Evolutionary conservation across 495 filamentous ascomycete species (phyloP).

Genomic region (Pyronema omphalodes): DNA sequence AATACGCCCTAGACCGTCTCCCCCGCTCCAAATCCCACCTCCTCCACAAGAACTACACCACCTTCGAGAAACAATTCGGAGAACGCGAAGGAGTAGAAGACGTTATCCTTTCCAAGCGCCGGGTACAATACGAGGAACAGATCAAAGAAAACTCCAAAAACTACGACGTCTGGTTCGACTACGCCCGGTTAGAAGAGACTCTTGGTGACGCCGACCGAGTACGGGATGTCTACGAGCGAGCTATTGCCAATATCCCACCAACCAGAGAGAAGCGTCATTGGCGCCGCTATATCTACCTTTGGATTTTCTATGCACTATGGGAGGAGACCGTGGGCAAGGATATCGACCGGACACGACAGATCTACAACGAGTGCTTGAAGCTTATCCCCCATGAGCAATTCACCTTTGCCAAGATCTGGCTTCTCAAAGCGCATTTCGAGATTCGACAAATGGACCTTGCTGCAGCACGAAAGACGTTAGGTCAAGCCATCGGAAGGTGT

Average conservation of each 20-base stretch:
- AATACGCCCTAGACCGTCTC: conserved; percentile 82
- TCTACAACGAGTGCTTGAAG: conserved; percentile 74
- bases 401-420: conserved; percentile 93
- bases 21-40: conserved; percentile 68
- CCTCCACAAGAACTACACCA: conserved; percentile 84
- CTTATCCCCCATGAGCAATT: conserved; percentile 91
- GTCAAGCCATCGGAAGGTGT: conserved; percentile 77
- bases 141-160: conserved; percentile 82
- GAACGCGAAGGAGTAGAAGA: conserved; percentile 89
- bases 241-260: conserved; percentile 88
- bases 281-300: conserved; percentile 92
- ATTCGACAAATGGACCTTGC: conserved; percentile 67
- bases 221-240: conserved; percentile 84
- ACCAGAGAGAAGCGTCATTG: conserved; percentile 95
- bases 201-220: conserved; percentile 62
- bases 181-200: conserved; percentile 73
- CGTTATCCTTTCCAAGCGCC: conserved; percentile 79
- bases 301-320: conserved; percentile 92
- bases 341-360: conserved; percentile 60
- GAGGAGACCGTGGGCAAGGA: conserved; percentile 78
- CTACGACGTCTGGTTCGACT: conserved; percentile 95
- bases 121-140: conserved; percentile 87
- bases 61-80: conserved; percentile 95
- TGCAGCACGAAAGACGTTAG: conserved; percentile 68
- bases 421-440: conserved; percentile 84